Evolutionary conservation across 2,329 filamentous ascomycete species (phyloP), one percentile per base, ranked within the genome.

Genomic region (Cercospora zeae-maydis): DNA sequence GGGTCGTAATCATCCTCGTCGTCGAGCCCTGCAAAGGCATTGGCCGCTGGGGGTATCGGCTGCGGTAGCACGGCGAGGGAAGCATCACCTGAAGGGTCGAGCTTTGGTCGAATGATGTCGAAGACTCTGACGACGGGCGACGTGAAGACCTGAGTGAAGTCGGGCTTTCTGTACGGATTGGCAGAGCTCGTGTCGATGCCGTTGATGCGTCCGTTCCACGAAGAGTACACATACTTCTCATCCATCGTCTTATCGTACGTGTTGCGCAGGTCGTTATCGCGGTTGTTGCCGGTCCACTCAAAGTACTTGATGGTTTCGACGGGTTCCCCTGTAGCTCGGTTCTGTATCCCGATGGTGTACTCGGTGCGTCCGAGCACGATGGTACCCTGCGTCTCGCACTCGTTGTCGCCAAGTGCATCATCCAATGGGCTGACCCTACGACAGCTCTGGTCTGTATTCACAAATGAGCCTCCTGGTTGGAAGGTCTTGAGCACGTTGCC

Each of bases 251-350:
- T 56, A 10, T 84, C 84, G 72, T 98, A 95, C 73, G 98, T 92
- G 55, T 85, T 85, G 71, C 92, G 88, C 6, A 99, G 85, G 74
- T 99, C 95, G 66, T 86, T 86, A 76, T 99, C 93, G 64, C 88
- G 90, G 63, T 89, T 96, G 76, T 99, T 99, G 13, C 93, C 91
- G 0, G 87, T 88, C 95, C 95, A 99, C 75, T 99, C 95, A 10
- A 92, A 90, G 74, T 96, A 99, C 68, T 87, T 93, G 69, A 99
- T 85, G 0, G 91, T 96, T 72, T 92, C 96, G 66, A 99, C 89
- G 7, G 86, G 85, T 63, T 88, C 85, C 1, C 89, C 88, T 3
- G 86, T 88, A 69, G 89, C 85, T 49, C 83, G 85, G 64, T 91
- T 88, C 67, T 92, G 89, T 49, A 99, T 96, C 61, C 84, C 87